Evolutionary conservation across 768 basidiomycete genomes (phyloP).

Genomic region (Exidia glandulosa): DNA sequence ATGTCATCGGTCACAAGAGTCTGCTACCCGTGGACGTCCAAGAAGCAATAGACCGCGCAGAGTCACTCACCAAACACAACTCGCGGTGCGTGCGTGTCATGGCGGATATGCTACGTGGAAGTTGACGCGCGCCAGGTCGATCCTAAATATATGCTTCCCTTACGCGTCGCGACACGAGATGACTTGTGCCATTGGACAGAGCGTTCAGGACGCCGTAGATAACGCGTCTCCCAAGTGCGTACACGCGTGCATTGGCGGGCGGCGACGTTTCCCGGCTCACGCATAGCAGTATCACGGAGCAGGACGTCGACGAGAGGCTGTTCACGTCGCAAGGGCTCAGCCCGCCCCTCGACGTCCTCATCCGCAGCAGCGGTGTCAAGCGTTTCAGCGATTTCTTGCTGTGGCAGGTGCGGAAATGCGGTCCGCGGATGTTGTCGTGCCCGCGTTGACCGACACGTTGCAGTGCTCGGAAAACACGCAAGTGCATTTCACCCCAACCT

Average conservation of each 20-base stretch:
- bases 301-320: conserved; percentile 54
- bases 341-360: conserved; percentile 78
- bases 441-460: not conserved
- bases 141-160: conserved; percentile 87
- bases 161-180: conserved; percentile 92
- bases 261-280: not conserved
- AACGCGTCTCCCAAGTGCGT: not conserved
- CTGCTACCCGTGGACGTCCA: conserved; percentile 76
- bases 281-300: conserved; percentile 46
- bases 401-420: conserved; percentile 83
- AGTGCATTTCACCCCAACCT: conserved; percentile 71
- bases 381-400: conserved; percentile 82
- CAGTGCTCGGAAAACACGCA: conserved; percentile 79
- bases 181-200: conserved; percentile 47
- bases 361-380: conserved; percentile 86
- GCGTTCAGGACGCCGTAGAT: conserved; percentile 22
- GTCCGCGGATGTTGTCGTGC: conserved; percentile 4
- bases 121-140: conserved; percentile 12
- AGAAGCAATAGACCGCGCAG: conserved; percentile 55
- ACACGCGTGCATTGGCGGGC: not conserved
- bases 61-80: conserved; percentile 66
- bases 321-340: conserved; percentile 54
- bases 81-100: conserved; percentile 36
- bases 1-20: conserved; percentile 63
- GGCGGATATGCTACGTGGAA: not conserved